Base-by-base conservation (phyloP, 2,329 filamentous ascomycete species). In the Nannizzia gypsea region DNA sequence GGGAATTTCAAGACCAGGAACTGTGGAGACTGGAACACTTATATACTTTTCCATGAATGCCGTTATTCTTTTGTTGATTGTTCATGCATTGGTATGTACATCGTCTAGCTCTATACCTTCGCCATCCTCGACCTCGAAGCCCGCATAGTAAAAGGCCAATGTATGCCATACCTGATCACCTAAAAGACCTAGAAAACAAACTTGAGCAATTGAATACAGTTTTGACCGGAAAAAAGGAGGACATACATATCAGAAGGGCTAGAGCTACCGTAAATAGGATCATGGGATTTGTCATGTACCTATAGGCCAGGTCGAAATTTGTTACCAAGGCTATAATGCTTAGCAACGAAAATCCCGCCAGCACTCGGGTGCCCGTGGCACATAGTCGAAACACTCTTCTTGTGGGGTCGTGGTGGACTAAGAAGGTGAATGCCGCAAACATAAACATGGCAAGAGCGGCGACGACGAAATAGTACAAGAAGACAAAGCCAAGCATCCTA, bases 251-350 rank as follows among this genome's bases (percentile, higher is more conserved):
- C 26, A 72, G 59, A 42, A 75, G 62, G 2, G 64, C 66, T 28
- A 72, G 61, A 2, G 68, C 70, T 56, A 71, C 71, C 9, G 69
- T 68, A 59, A 72, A 73, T 17, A 74, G 61, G 59, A 73, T 74
- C n/a, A 68, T 65, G 4, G 72, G 71, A 56, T 68, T 73, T 9
- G 70, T 74, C 72, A 74, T 74, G 62, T 73, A 74, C 2, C 66
- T 66, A 64, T 73, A 73, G 0, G 69, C 69, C 36, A 73, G 63
- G 38, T 67, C 60, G 59, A 73, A 73, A 62, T 71, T 61, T 26
- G 63, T 62, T 6, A 67, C 66, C 38, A 73, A 71, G 34, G 65
- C 66, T 26, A 69, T 65, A 20, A 73, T 62, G 34, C 68, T 63
- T 5, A 66, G 65, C 6, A 73, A 60, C 17, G 68, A 58, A 17